Conservation (phyloP, 2,329 filamentous ascomycete genomes). For the Colletotrichum eleusines region DNA sequence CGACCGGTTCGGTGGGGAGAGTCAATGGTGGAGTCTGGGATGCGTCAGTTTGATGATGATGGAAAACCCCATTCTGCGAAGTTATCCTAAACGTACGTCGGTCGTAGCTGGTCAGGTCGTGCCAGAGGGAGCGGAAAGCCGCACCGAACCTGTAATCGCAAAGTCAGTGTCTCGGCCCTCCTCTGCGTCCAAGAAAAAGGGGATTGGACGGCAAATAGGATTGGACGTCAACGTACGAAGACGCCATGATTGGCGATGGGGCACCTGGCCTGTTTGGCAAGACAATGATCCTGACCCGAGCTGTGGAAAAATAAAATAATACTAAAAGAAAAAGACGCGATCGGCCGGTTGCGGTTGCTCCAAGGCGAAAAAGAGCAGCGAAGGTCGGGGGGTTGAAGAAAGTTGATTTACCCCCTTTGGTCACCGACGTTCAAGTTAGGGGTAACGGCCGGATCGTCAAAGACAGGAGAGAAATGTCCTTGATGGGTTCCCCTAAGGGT, state of each 20-base stretch:
- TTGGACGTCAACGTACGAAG: conserved; percentile 39
- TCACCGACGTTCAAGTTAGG: conserved; percentile 40
- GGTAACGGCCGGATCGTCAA: conserved; percentile 39
- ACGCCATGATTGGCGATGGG: conserved; percentile 42
- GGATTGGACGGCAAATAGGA: conserved; percentile 19
- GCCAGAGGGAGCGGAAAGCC: conserved; percentile 93
- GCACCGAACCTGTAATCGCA: conserved; percentile 67
- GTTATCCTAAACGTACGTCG: conserved; percentile 63
- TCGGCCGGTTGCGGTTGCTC: conserved; percentile 37
- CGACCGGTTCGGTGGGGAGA: conserved; percentile 92
- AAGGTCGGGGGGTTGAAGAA: conserved; percentile 17
- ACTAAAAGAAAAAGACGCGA: conserved; percentile 8
- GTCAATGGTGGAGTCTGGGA: conserved; percentile 88
- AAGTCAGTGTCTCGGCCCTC: conserved; percentile 40
- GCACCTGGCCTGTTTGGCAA: conserved; percentile 32
- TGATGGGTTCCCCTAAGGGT: conserved; percentile 18
- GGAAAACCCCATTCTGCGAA: conserved; percentile 6
- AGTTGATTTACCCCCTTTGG: conserved; percentile 40
- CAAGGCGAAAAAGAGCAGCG: conserved; percentile 15
- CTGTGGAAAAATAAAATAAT: not conserved
- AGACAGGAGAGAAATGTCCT: conserved; percentile 27
- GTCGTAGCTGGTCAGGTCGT: conserved; percentile 83
- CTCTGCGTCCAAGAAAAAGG: conserved; percentile 25
- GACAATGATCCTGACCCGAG: conserved; percentile 35
- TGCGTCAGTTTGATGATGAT: conserved; percentile 43